Base-by-base conservation (phyloP, 2,329 filamentous ascomycete genomes). In the Fusarium bulbicola region DNA sequence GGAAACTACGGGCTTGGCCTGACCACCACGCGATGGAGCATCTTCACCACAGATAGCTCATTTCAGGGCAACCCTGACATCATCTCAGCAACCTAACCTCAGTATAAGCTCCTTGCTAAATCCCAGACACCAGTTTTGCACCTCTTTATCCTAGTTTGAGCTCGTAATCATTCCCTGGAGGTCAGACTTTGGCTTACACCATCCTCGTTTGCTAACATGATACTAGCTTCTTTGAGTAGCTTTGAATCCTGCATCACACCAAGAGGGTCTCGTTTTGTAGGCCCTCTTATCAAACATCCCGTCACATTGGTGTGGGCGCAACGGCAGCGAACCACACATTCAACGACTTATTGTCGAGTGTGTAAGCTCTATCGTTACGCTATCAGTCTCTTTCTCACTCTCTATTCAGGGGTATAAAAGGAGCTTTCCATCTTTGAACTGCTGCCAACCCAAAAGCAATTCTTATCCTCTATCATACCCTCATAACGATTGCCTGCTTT, bases 171-270 rank as follows among this genome's bases (percentile, higher is more conserved):
- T 21, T 42, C 30, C 21, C 18, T 32, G 40, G 46, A 53, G 36
- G 67, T 74, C 63, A 57, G 71, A 72, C 66, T 58, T 52, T 54
- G 53, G 47, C 70, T 68, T 64, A 71, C 62, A 68, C 59, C 40
- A 64, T 63, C 66, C 24, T 62, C 52, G 45, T 52, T 69, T 50
- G 40, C 52, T 39, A 63, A 60, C 32, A 32, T 7, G 39, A 66
- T 61, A 65, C 56, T 70, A 69, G 45, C 57, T 57, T 54, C 45
- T 65, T 60, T 70, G 28, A 68, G 66, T 46, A 66, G 28, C 18
- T 21, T 57, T 50, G 43, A 34, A 46, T 40, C 40, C 42, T 70
- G 32, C 39, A 39, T 21, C 36, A 49, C 47, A 42, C 39, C 42
- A 49, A 54, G 37, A 63, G 42, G 53, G 66, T 59, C 47, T 52